These are phyloP conservation scores for Imleria badia DNA, from an alignment of 768 basidiomycete species.

Conservation along the genomic window DNA sequence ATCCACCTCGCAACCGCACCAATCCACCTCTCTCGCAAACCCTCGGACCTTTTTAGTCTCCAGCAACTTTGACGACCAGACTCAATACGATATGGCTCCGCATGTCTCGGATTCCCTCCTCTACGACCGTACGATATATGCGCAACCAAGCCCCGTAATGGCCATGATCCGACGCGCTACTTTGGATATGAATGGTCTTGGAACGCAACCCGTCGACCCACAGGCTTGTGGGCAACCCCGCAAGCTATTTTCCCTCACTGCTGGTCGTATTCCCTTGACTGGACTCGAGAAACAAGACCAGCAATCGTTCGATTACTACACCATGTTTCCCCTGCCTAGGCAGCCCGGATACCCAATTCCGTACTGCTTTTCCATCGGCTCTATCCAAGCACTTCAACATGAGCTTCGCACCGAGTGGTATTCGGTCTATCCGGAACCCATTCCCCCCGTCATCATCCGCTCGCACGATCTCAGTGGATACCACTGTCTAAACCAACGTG, in stretches of 20 bases:
- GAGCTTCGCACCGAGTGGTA: slow-evolving; percentile 6
- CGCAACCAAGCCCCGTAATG: slow-evolving; percentile 14
- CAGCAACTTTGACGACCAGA: not conserved
- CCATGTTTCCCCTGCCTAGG: not conserved
- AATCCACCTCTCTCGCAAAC: not conserved
- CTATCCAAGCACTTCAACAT: slow-evolving; percentile 11
- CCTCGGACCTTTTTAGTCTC: not conserved
- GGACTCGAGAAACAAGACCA: not conserved
- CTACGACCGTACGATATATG: not conserved
- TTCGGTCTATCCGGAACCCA: slow-evolving; percentile 16
- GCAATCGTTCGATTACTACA: slow-evolving; percentile 11
- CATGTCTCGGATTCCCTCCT: slow-evolving; percentile 1
- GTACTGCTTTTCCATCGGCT: slow-evolving; percentile 7
- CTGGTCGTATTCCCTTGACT: slow-evolving; percentile 1
- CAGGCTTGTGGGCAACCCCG: not conserved
- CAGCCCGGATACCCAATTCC: not conserved
- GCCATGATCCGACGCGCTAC: slow-evolving; percentile 9
- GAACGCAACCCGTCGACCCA: not conserved
- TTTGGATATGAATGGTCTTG: not conserved
- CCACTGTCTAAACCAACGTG: not conserved
- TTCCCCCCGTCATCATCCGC: slow-evolving; percentile 23
- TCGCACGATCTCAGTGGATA: slow-evolving; percentile 14
- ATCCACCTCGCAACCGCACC: not conserved
- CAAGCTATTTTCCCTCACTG: slow-evolving; percentile 7
- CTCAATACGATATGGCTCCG: not conserved